Evolutionary conservation across 306 rosid species (phyloP).

Genomic region (Datisca glomerata): DNA sequence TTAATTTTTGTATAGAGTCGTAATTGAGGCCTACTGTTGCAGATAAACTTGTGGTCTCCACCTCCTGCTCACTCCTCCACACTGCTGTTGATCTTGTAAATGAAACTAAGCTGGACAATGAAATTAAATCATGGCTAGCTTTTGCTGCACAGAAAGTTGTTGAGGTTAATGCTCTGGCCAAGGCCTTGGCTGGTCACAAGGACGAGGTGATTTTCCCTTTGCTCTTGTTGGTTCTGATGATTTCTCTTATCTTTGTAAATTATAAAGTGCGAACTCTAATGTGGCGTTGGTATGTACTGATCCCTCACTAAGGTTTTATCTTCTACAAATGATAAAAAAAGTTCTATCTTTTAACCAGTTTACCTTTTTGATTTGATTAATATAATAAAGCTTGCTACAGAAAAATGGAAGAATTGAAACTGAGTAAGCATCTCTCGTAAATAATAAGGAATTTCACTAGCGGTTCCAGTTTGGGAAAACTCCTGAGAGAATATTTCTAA

Average conservation of each 20-base stretch:
- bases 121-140: constrained; percentile 87
- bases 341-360: no score
- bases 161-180: constrained; percentile 86
- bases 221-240: constrained; percentile 2
- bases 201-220: constrained; percentile 39
- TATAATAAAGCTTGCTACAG: no score
- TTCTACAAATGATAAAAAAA: neutral
- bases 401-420: no score
- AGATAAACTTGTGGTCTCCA: constrained; percentile 80
- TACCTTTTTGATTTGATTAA: no score
- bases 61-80: constrained; percentile 85
- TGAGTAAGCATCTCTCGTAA: neutral
- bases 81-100: constrained; percentile 88
- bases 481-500: neutral
- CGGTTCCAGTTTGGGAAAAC: neutral
- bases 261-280: no score
- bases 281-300: no score
- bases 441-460: neutral
- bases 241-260: no score
- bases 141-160: constrained; percentile 87
- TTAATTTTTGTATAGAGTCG: neutral
- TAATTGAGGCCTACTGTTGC: neutral
- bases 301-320: neutral
- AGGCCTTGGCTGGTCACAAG: constrained; percentile 64
- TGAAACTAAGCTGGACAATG: constrained; percentile 77